Conservation (phyloP, 2,329 filamentous ascomycete genomes). For the Macrophomina phaseolina region DNA sequence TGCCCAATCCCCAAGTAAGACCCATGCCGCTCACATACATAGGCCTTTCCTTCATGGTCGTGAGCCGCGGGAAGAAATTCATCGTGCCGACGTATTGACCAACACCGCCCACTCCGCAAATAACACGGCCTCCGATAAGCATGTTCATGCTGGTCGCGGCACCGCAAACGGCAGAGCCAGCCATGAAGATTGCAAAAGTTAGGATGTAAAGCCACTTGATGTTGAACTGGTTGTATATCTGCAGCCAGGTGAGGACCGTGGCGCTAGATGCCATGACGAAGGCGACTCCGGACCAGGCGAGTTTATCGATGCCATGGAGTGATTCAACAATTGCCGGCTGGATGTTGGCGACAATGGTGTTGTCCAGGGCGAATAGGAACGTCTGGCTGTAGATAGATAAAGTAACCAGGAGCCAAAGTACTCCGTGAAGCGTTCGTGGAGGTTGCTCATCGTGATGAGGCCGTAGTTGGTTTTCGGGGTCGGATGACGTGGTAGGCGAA, state of each 20-base stretch:
- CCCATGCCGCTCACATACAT: slow-evolving; percentile 44
- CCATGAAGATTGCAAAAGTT: slow-evolving; percentile 53
- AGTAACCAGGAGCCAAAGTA: no score
- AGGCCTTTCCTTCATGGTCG: slow-evolving; percentile 54
- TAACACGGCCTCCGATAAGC: slow-evolving; percentile 62
- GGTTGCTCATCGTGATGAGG: no score
- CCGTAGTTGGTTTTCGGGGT: no score
- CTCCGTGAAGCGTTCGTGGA: no score
- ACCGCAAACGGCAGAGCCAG: slow-evolving; percentile 61
- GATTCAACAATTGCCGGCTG: neutral
- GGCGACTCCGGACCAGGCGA: slow-evolving; percentile 44
- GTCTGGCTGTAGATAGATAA: neutral
- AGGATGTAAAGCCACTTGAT: slow-evolving; percentile 47
- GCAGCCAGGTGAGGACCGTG: slow-evolving; percentile 56
- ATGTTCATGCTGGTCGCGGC: slow-evolving; percentile 51
- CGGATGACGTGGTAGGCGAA: no score
- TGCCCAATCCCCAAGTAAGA: slow-evolving; percentile 36
- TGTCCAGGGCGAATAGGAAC: neutral
- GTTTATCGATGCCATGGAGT: slow-evolving; percentile 27
- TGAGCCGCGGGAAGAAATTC: slow-evolving; percentile 54
- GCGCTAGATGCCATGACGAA: slow-evolving; percentile 45
- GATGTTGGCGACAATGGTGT: neutral
- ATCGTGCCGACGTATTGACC: slow-evolving; percentile 45
- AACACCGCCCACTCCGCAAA: slow-evolving; percentile 60
- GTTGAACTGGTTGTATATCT: slow-evolving; percentile 60